Conservation (phyloP, 768 basidiomycete genomes). For the Phylloporus rhodoxanthus region DNA sequence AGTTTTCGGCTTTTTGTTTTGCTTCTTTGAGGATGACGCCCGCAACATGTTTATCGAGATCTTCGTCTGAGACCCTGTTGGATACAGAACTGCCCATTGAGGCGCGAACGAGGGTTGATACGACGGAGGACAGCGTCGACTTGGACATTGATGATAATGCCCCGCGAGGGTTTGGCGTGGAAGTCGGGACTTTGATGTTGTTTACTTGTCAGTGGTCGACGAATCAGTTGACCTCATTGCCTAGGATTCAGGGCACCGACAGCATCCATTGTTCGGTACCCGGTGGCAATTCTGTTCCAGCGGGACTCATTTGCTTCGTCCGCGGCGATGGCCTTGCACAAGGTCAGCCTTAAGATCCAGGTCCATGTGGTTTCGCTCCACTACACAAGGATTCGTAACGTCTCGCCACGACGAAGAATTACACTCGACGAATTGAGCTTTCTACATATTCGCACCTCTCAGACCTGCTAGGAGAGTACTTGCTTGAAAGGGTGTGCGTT, state of each 20-base stretch:
- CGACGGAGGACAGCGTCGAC: conserved; percentile 75
- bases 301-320: neutral
- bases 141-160: conserved; percentile 31
- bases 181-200: conserved; percentile 13
- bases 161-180: conserved; percentile 2
- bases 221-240: neutral
- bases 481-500: neutral
- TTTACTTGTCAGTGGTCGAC: conserved; percentile 12
- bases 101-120: conserved; percentile 72
- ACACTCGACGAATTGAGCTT: neutral
- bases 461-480: neutral
- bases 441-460: neutral
- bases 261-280: neutral
- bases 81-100: conserved; percentile 66
- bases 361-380: neutral
- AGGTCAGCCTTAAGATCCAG: neutral
- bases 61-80: conserved; percentile 62
- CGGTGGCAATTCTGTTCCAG: neutral
- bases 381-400: neutral
- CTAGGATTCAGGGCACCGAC: neutral
- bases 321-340: neutral
- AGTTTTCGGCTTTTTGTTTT: conserved; percentile 81
- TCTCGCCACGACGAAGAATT: neutral
- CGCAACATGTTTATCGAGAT: conserved; percentile 88
- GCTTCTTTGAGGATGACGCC: conserved; percentile 91